Conservation (phyloP, 2,329 filamentous ascomycete genomes). For the Fusarium sulawesiense region DNA sequence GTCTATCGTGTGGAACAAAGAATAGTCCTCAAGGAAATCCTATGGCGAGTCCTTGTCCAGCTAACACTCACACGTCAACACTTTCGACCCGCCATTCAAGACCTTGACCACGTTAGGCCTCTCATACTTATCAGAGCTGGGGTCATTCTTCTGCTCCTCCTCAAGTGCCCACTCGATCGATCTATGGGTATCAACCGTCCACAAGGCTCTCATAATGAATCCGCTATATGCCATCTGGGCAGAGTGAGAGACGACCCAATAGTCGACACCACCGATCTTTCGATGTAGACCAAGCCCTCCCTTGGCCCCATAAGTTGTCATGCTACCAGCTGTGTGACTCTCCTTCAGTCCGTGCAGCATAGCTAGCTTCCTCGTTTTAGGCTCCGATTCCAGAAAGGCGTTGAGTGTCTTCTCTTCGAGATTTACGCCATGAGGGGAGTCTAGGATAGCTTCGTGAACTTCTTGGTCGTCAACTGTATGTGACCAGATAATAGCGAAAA, state of each 20-base stretch:
- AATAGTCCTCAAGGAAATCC: neutral
- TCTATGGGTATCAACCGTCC: conserved; percentile 26
- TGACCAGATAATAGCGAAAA: conserved; percentile 39
- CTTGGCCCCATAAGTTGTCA: conserved; percentile 30
- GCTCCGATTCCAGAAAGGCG: conserved; percentile 34
- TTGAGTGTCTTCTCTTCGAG: conserved; percentile 32
- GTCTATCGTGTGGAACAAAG: neutral
- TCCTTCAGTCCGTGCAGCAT: conserved; percentile 45
- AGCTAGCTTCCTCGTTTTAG: conserved; percentile 39
- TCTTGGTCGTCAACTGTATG: conserved; percentile 19
- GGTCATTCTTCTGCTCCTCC: conserved; percentile 18
- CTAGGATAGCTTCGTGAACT: conserved; percentile 37
- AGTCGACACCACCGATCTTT: conserved; percentile 33
- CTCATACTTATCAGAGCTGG: neutral
- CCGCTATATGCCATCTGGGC: conserved; percentile 28
- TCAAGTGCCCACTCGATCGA: conserved; percentile 39
- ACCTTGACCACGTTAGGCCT: conserved; percentile 23
- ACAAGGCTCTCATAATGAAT: conserved; percentile 24
- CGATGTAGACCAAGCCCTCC: conserved; percentile 36
- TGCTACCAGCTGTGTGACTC: conserved; percentile 5
- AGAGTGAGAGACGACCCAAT: conserved; percentile 39
- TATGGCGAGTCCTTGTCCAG: neutral
- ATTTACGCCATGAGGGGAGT: conserved; percentile 38
- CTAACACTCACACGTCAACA: conserved; percentile 7
- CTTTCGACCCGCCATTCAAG: conserved; percentile 28